These are phyloP conservation scores for Camelina laxa DNA, from an alignment of 345 rosid species.

Conservation along the genomic window DNA sequence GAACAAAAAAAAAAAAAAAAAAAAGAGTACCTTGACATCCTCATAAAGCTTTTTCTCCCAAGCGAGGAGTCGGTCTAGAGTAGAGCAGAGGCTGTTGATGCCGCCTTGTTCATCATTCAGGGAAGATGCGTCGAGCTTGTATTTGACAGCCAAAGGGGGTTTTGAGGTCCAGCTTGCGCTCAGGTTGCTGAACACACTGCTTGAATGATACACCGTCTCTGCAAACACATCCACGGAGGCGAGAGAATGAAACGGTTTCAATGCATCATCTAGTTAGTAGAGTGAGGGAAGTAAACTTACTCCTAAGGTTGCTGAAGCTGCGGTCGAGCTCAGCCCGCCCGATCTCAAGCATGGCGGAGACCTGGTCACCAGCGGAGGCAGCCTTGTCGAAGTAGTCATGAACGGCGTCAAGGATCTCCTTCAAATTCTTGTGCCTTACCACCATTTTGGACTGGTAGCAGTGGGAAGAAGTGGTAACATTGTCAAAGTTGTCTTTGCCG, in stretches of 20 bases:
- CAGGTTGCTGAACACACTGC: conserved; percentile 73
- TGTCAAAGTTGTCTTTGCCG: conserved; percentile 44
- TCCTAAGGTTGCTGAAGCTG: conserved; percentile 79
- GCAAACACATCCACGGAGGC: conserved; percentile 27
- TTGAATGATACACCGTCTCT: conserved; percentile 98
- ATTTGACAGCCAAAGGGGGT: conserved; percentile 90
- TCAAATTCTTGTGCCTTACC: conserved; percentile 82
- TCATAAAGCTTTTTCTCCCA: conserved; percentile 95
- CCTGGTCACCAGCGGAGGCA: conserved; percentile 79
- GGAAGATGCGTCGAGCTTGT: conserved; percentile 63
- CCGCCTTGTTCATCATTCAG: conserved; percentile 57
- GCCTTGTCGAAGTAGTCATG: conserved; percentile 77
- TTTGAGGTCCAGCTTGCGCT: conserved; percentile 97
- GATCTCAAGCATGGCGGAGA: conserved; percentile 78
- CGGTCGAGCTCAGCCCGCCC: conserved; percentile 87
- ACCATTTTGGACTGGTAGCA: conserved; percentile 59
- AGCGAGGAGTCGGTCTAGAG: conserved; percentile 84
- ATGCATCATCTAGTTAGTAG: not conserved
- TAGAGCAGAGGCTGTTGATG: conserved; percentile 78
- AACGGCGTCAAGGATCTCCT: conserved; percentile 83
- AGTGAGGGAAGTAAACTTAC: conserved; percentile 44
- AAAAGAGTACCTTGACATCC: conserved; percentile 76
- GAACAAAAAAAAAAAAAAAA: not conserved
- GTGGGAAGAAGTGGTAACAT: conserved; percentile 51
- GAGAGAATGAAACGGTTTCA: conserved; percentile 6